Evolutionary conservation across 202 grass and related monocot genomes (phyloP).

Genomic region (Zizania palustris): DNA sequence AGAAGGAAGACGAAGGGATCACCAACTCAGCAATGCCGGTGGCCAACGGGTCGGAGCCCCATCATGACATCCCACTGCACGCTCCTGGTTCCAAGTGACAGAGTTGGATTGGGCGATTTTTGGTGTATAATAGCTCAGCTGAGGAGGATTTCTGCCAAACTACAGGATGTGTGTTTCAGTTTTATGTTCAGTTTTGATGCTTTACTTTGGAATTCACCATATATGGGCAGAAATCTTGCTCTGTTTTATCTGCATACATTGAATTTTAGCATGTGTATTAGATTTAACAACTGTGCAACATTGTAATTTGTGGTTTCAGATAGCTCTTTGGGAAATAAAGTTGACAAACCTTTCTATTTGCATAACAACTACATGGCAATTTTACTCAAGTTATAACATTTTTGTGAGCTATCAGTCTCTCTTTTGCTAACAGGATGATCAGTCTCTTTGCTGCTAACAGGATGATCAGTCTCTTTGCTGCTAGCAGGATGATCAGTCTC

Average conservation of each 20-base stretch:
- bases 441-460: too few relatives aligned
- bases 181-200: constrained; percentile 34
- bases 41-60: constrained; percentile 41
- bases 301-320: constrained; percentile 38
- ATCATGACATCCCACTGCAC: constrained; percentile 47
- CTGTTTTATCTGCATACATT: constrained; percentile 37
- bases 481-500: too few relatives aligned
- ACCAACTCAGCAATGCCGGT: neutral
- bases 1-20: constrained; percentile 53
- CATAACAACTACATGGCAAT: neutral
- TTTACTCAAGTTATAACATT: neutral
- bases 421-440: too few relatives aligned
- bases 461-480: too few relatives aligned
- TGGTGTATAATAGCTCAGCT: constrained; percentile 26
- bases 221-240: constrained; percentile 19
- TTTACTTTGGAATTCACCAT: constrained; percentile 30
- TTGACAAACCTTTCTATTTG: neutral
- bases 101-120: constrained; percentile 5
- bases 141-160: constrained; percentile 2
- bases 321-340: constrained; percentile 47
- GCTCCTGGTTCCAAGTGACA: constrained; percentile 48
- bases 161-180: constrained; percentile 30
- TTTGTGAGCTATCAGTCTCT: neutral
- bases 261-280: constrained; percentile 27
- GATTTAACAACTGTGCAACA: constrained; percentile 47